Percentiles rank a stretch among this genome's conserved stretches.
phyloP scores from a whole-genome alignment of 192 early-diverging fungal genomes.

The Phycomyces blakesleeanus region DNA sequence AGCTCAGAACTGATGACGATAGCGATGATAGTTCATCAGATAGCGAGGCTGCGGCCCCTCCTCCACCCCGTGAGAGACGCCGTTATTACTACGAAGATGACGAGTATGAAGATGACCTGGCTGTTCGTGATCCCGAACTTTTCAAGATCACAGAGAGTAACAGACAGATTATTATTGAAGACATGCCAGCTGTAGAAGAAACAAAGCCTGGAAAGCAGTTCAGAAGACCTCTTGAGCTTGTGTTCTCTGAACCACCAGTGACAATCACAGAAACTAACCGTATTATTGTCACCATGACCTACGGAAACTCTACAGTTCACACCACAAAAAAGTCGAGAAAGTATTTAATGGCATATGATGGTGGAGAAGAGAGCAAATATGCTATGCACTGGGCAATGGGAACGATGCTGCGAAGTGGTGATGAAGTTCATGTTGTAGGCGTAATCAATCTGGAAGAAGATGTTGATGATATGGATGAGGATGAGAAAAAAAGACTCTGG shows the following conservation, averaged over 20 bases:
- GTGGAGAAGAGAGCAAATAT: conserved; percentile 47
- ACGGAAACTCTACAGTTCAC: conserved; percentile 11
- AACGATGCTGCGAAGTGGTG: conserved; percentile 47
- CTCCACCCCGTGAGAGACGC: background rate
- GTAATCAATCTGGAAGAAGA: conserved; percentile 41
- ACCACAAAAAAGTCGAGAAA: conserved; percentile 5
- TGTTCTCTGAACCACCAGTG: conserved; percentile 14
- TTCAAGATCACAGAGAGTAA: conserved; percentile 34
- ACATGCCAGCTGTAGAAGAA: background rate
- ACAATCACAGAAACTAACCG: conserved; percentile 9
- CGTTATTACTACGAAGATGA: conserved; percentile 17
- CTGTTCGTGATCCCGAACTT: conserved; percentile 28
- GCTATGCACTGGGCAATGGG: conserved; percentile 48
- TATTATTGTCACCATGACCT: conserved; percentile 17
- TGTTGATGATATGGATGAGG: conserved; percentile 15
- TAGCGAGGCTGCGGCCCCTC: background rate
- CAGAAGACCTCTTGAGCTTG: conserved; percentile 8
- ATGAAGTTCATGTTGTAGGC: conserved; percentile 45
- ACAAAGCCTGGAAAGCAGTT: conserved; percentile 7
- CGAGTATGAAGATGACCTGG: conserved; percentile 24
- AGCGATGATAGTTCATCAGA: conserved; percentile 5
- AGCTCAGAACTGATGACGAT: conserved; percentile 18
- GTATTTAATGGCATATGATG: conserved; percentile 51
- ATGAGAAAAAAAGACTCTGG: conserved; percentile 25
- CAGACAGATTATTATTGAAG: conserved; percentile 25